Base-by-base conservation (phyloP, 768 basidiomycete genomes). In the Exidia glandulosa region DNA sequence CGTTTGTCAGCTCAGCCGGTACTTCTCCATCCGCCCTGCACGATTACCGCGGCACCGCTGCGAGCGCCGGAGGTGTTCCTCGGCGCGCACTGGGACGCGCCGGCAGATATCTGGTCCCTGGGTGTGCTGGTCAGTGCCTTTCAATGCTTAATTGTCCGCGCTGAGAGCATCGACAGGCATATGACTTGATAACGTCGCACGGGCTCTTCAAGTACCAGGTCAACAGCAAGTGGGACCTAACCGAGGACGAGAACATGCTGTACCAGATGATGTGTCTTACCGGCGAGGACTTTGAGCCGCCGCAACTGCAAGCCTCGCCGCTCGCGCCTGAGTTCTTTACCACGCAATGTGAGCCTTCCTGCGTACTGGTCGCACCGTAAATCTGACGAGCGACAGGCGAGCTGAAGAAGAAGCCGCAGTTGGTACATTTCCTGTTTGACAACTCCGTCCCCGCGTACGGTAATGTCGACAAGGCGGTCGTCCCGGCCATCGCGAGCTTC, bases 71-170 rank as follows among this genome's bases (percentile, higher is more conserved):
- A 64, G 57, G 57, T 60, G 3, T 34, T 57, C 47, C 25, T 64
- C 12, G 37, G 50, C 19, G 63, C 59, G 10, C 57, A 56, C 32
- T 64, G 63, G 63, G 57, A 59, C 30, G 52, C 57, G 23, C 56
- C 33, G 36, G 60, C 61, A 2, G 64, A 65, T 47, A 62, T 65
- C 6, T 65, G 63, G 64, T 32, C 61, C 6, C 57, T 59, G 32
- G 64, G 63, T n/a, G 64, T 64, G 36, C 29, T 65, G 58, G 64
- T 63, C 41, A 27, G 62, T 57, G 29, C 16, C 41, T 56, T 1
- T 60, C 34, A 30, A 4, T 36, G 3, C 25, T 19, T 57, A 25
- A 33, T 9, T 25, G 30, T 34, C 32, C 6, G 19, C 33, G 29
- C 27, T 30, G n/a, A 57, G 36, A 13, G 25, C 30, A 19, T 57